Percentiles rank a stretch among this genome's conserved stretches.
Conservation (phyloP, 1,139 yeast genomes). For the Hyphopichia fennica region DNA sequence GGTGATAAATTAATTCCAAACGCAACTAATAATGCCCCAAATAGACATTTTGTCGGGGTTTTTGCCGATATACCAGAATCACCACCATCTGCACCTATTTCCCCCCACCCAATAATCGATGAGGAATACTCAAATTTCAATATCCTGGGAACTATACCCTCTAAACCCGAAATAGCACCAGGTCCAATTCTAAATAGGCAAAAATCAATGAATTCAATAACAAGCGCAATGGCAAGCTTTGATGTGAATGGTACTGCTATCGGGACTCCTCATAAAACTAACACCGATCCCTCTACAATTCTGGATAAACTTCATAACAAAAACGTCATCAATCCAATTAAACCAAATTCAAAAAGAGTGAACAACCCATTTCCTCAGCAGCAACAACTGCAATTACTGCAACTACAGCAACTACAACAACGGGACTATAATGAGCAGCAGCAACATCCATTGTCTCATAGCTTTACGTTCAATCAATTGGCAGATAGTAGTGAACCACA, state of each 20-base stretch:
- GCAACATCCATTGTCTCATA: conserved; percentile 1
- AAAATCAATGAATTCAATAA: conserved; percentile 23
- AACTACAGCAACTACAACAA: conserved; percentile 12
- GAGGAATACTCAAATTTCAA: background rate
- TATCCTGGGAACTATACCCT: no score
- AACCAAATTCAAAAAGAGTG: background rate
- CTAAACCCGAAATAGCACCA: no score
- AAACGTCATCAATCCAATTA: background rate
- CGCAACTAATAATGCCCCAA: background rate
- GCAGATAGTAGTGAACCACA: background rate
- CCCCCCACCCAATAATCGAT: conserved; percentile 27
- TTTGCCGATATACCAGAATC: conserved; percentile 39
- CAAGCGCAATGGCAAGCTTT: conserved; percentile 34
- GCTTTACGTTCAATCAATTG: background rate
- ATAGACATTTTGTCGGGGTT: conserved; percentile 7
- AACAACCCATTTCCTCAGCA: background rate
- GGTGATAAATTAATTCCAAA: background rate
- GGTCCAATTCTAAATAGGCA: conserved; percentile 13
- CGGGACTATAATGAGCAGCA: conserved; percentile 3
- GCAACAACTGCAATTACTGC: no score
- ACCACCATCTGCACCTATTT: conserved; percentile 48
- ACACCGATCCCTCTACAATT: background rate
- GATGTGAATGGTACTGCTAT: conserved; percentile 15
- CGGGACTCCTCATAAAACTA: background rate
- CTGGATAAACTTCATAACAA: conserved; percentile 2